These are phyloP conservation scores for Juglanconis sp. DNA, from an alignment of 2,329 filamentous ascomycete genomes.

Conservation along the genomic window DNA sequence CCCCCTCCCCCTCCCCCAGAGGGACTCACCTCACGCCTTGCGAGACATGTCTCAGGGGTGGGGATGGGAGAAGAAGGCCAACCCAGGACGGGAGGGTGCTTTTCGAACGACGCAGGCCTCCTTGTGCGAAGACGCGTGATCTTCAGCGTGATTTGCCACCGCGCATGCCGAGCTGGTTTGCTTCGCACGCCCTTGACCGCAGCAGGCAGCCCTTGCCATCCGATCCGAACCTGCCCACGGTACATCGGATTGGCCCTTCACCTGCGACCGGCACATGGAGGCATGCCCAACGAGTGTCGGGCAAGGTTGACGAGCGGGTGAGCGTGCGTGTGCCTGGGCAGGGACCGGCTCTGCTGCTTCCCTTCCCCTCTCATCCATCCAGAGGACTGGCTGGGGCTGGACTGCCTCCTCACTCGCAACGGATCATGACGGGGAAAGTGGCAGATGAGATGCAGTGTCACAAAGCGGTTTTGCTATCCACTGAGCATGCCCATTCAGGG, in stretches of 20 bases:
- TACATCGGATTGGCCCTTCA: conserved; percentile 1
- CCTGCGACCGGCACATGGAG: conserved; percentile 9
- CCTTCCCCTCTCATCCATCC: background rate
- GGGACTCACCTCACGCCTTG: conserved; percentile 7
- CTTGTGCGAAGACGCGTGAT: conserved; percentile 17
- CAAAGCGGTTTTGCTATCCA: conserved; percentile 11
- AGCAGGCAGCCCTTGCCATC: conserved; percentile 6
- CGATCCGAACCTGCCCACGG: background rate
- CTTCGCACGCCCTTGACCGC: conserved; percentile 10
- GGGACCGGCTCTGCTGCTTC: background rate
- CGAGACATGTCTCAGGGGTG: conserved; percentile 16
- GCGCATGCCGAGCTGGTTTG: conserved; percentile 15
- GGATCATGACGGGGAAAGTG: conserved; percentile 2
- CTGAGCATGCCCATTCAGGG: conserved; percentile 12
- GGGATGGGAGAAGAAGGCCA: background rate
- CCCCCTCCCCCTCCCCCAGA: background rate
- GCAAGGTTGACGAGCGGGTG: background rate
- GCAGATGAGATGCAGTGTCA: conserved; percentile 12
- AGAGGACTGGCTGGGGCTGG: background rate
- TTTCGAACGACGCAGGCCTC: conserved; percentile 9
- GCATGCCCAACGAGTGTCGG: background rate
- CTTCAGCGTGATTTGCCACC: conserved; percentile 16
- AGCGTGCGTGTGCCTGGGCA: background rate
- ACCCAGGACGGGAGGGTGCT: conserved; percentile 8
- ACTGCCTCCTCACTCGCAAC: background rate